These are phyloP conservation scores for Pleochaeta shiraiana DNA, from an alignment of 2,329 filamentous ascomycete genomes.

Conservation along the genomic window DNA sequence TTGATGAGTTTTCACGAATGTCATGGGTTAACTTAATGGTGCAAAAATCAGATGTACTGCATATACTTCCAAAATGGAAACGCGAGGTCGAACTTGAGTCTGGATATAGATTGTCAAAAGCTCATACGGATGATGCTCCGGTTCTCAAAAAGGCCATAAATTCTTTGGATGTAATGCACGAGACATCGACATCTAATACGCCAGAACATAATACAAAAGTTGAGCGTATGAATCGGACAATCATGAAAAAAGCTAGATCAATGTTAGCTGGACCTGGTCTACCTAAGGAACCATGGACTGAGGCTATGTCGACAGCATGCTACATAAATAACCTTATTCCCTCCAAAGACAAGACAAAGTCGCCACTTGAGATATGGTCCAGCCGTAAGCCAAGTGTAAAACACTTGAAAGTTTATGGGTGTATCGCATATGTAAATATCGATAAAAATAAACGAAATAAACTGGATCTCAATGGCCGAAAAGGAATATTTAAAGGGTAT, in stretches of 20 bases:
- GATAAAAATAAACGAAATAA: background rate
- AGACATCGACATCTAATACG: background rate
- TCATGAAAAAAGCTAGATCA: background rate
- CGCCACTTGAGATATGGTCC: background rate
- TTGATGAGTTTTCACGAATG: background rate
- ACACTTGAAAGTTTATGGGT: background rate
- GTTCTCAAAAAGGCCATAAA: background rate
- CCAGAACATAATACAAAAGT: background rate
- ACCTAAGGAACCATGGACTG: background rate
- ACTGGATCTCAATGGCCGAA: background rate
- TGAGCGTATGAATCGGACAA: background rate
- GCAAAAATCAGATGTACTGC: background rate
- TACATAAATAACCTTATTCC: background rate
- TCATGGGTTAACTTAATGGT: background rate
- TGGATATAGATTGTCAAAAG: background rate
- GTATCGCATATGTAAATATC: background rate
- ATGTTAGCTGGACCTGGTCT: background rate
- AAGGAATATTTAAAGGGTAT: slow-evolving; percentile 1
- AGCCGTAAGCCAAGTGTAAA: background rate
- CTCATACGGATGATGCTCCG: background rate
- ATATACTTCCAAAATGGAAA: background rate
- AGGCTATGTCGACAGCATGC: background rate
- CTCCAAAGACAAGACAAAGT: background rate
- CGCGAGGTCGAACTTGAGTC: background rate
- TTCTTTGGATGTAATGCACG: background rate